Conservation (phyloP, 1,139 yeast genomes). For the Yamadazyma blattariae region DNA sequence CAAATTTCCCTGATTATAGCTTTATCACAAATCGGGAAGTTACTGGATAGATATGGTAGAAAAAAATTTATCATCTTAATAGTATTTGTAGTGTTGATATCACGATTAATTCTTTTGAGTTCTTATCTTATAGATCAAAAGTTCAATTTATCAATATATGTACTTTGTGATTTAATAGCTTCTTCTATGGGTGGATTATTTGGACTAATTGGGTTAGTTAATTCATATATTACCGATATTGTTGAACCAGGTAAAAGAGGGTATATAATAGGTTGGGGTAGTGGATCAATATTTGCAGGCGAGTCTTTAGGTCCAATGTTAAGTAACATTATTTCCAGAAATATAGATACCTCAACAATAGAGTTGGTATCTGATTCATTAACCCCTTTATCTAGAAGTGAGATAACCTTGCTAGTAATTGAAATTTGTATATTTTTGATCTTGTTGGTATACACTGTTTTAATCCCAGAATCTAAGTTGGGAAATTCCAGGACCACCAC, state of each 20-base stretch:
- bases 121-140: slow-evolving; percentile 28
- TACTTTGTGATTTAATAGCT: slow-evolving; percentile 36
- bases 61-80: slow-evolving; percentile 41
- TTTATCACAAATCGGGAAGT: slow-evolving; percentile 52
- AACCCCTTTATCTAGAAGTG: too few species aligned
- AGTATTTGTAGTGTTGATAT: slow-evolving; percentile 23
- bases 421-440: slow-evolving; percentile 26
- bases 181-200: slow-evolving; percentile 56
- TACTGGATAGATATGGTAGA: slow-evolving; percentile 66
- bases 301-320: slow-evolving; percentile 62
- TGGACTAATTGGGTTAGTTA: slow-evolving; percentile 49
- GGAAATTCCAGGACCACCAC: too few species aligned
- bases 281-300: slow-evolving; percentile 60
- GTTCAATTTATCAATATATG: slow-evolving; percentile 31
- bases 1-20: slow-evolving; percentile 35
- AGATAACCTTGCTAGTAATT: slow-evolving; percentile 28
- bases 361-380: too few species aligned
- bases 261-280: slow-evolving; percentile 51
- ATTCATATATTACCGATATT: slow-evolving; percentile 65
- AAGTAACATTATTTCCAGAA: too few species aligned
- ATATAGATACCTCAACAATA: too few species aligned
- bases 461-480: slow-evolving; percentile 57
- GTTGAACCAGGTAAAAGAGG: slow-evolving; percentile 54
- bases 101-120: slow-evolving; percentile 24
- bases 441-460: slow-evolving; percentile 25